These are phyloP conservation scores for Durotheca rogersii DNA, from an alignment of 495 filamentous ascomycete species.

Conservation along the genomic window DNA sequence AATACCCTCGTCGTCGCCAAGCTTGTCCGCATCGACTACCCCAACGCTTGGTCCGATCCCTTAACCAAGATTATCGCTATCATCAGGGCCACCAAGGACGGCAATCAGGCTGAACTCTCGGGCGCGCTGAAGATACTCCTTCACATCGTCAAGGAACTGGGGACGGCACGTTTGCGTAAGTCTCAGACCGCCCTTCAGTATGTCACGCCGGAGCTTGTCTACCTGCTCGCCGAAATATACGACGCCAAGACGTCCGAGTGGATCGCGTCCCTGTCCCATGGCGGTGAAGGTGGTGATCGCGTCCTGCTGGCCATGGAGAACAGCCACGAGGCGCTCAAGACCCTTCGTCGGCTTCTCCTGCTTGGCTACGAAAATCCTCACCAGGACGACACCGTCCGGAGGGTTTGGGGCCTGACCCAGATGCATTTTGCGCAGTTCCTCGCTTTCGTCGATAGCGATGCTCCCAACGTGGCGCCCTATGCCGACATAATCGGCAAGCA, in stretches of 20 bases:
- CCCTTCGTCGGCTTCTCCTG: conserved; percentile 75
- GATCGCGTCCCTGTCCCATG: conserved; percentile 57
- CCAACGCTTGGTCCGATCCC: conserved; percentile 72
- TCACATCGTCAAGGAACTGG: conserved; percentile 85
- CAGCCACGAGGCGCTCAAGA: conserved; percentile 75
- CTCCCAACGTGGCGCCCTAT: conserved; percentile 47
- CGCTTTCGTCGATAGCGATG: conserved; percentile 48
- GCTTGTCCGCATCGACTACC: conserved; percentile 85
- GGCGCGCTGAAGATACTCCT: conserved; percentile 75
- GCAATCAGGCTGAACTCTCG: conserved; percentile 57
- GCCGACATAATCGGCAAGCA: conserved; percentile 73
- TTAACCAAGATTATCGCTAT: conserved; percentile 59
- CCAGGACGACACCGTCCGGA: conserved; percentile 66
- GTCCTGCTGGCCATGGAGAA: conserved; percentile 66
- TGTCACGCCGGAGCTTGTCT: conserved; percentile 75
- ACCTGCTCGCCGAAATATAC: conserved; percentile 75
- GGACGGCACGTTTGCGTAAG: conserved; percentile 70
- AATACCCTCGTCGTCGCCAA: conserved; percentile 87
- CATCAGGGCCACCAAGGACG: conserved; percentile 51
- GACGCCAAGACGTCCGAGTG: conserved; percentile 69
- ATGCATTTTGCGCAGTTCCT: conserved; percentile 72
- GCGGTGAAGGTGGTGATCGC: conserved; percentile 61
- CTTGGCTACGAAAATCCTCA: conserved; percentile 83
- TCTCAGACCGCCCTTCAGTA: conserved; percentile 71
- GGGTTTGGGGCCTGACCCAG: conserved; percentile 73